phyloP scores from a whole-genome alignment of 2,329 filamentous ascomycete genomes.

The Grosmannia serpens region DNA sequence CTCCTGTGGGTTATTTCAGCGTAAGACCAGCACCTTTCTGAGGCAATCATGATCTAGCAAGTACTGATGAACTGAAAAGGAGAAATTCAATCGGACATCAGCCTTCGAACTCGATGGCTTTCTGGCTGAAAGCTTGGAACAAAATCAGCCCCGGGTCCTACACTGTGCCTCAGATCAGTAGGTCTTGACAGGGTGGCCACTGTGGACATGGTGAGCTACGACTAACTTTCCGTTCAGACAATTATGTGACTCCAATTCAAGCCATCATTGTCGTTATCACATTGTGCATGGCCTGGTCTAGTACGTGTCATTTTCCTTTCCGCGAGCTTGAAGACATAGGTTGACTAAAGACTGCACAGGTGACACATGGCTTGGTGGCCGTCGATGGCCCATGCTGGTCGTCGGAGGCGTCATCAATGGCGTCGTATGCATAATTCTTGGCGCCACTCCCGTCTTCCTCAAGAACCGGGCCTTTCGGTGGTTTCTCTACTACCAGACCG shows the following conservation, averaged over 20 bases:
- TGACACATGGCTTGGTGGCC: slow-evolving; percentile 4
- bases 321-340: too few species aligned
- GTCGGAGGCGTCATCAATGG: neutral
- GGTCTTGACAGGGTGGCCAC: too few species aligned
- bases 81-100: neutral
- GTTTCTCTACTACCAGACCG: slow-evolving; percentile 9
- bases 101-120: slow-evolving; percentile 5
- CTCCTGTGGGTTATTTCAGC: slow-evolving; percentile 7
- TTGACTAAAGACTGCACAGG: neutral
- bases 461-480: slow-evolving; percentile 5
- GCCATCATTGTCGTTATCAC: slow-evolving; percentile 5
- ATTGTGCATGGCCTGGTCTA: slow-evolving; percentile 6
- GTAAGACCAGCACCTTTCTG: too few species aligned
- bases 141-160: slow-evolving; percentile 6
- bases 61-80: too few species aligned
- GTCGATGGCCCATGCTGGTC: slow-evolving; percentile 7
- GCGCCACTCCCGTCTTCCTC: slow-evolving; percentile 7
- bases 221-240: slow-evolving; percentile 3
- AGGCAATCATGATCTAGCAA: too few species aligned
- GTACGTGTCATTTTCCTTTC: neutral
- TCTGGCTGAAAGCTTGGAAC: slow-evolving; percentile 12
- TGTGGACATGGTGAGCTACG: too few species aligned
- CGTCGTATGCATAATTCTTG: slow-evolving; percentile 4
- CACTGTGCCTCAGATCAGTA: slow-evolving; percentile 8
- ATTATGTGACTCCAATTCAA: slow-evolving; percentile 9